Percentiles rank a stretch among this genome's conserved stretches.
Evolutionary conservation across 202 grass and related monocot genomes (phyloP).

Genomic region (Cymbopogon flexuosus): DNA sequence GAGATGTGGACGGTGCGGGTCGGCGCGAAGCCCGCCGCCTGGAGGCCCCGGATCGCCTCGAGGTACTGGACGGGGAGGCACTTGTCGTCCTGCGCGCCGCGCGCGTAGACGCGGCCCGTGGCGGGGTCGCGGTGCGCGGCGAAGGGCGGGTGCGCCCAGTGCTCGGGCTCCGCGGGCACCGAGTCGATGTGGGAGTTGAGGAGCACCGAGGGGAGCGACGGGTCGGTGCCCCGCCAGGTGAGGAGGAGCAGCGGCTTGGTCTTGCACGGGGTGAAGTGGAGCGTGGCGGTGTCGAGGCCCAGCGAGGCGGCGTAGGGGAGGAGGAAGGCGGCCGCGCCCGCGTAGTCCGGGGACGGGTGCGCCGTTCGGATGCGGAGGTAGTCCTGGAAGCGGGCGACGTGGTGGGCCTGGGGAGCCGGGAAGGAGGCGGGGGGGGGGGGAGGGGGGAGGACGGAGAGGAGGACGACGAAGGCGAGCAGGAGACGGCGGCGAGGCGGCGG

Average conservation of each 20-base stretch:
- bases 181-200: conserved; percentile 91
- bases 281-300: conserved; percentile 41
- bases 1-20: conserved; percentile 74
- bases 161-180: conserved; percentile 61
- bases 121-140: conserved; percentile 48
- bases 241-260: conserved; percentile 83
- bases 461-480: neutral
- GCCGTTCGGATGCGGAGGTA: conserved; percentile 76
- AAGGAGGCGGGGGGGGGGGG: conserved; percentile 25
- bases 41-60: conserved; percentile 69
- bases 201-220: conserved; percentile 70
- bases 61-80: conserved; percentile 89
- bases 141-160: conserved; percentile 64
- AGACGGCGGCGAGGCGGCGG: neutral
- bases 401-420: conserved; percentile 47
- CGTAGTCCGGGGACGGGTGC: conserved; percentile 73
- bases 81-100: conserved; percentile 92
- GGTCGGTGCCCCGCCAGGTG: conserved; percentile 68
- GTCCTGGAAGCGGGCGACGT: conserved; percentile 58
- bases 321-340: conserved; percentile 58
- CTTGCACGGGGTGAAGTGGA: conserved; percentile 49
- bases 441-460: neutral
- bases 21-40: conserved; percentile 52
- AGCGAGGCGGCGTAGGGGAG: conserved; percentile 56
- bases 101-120: conserved; percentile 64